Conservation (phyloP, 2,329 filamentous ascomycete genomes). For the Pseudocercospora musae region DNA sequence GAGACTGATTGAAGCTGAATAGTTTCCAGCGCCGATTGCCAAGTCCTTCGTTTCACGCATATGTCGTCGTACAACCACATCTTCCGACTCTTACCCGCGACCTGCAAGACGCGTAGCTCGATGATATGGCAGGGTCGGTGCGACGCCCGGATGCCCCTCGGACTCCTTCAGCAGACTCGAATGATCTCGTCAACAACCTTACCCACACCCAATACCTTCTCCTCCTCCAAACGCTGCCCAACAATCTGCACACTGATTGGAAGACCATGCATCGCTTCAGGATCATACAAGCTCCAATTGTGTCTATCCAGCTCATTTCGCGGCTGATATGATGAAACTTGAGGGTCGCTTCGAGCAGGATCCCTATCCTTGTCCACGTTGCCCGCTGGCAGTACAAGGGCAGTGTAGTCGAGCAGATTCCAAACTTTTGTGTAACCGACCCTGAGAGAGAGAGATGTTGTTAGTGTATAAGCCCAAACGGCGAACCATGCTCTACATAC, state of each 20-base stretch:
- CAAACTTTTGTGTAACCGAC: conserved; percentile 34
- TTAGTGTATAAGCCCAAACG: not conserved
- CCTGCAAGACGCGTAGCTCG: not conserved
- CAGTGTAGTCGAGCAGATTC: conserved; percentile 53
- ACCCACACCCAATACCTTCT: conserved; percentile 76
- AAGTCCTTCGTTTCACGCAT: not conserved
- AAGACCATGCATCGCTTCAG: conserved; percentile 76
- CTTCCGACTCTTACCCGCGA: not conserved
- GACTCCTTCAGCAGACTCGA: not conserved
- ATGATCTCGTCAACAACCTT: conserved; percentile 11
- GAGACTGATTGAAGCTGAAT: no score
- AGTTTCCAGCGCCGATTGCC: no score
- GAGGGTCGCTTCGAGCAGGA: conserved; percentile 26
- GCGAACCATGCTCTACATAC: not conserved
- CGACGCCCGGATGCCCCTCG: not conserved
- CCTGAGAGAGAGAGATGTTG: not conserved
- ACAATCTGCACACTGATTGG: conserved; percentile 80
- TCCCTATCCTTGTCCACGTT: conserved; percentile 42
- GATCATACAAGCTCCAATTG: conserved; percentile 64
- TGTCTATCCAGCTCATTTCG: conserved; percentile 52
- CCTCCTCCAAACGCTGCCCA: conserved; percentile 72
- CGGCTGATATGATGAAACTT: conserved; percentile 41
- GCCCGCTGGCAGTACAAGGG: conserved; percentile 56
- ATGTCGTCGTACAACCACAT: not conserved
- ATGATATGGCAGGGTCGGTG: not conserved